Conservation (phyloP, 306 rosid genomes). For the Gleditsia sinensis region DNA sequence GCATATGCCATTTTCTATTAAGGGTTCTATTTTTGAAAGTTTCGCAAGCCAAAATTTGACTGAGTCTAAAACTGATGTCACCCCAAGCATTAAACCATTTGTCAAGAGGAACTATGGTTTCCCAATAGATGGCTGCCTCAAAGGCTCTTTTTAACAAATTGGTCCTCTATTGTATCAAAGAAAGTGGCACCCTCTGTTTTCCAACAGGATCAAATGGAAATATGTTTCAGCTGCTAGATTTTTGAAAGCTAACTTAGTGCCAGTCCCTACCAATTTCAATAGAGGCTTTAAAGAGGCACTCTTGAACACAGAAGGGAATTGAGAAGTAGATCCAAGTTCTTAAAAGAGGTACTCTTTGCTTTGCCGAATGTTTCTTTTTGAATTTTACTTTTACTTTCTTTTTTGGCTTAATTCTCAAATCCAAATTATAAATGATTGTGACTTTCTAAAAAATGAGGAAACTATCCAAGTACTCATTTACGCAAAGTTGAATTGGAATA, state of each 20-base stretch:
- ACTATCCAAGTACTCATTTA: no score
- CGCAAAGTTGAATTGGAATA: no score
- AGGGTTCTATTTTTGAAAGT: conserved; percentile 71
- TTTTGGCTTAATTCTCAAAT: not conserved
- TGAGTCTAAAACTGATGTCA: conserved; percentile 61
- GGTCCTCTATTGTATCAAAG: conserved; percentile 65
- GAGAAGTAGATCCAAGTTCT: not conserved
- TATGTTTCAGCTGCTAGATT: conserved; percentile 62
- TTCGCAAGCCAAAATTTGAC: conserved; percentile 68
- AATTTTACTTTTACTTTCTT: not conserved
- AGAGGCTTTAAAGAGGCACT: not conserved
- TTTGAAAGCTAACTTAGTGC: conserved; percentile 45
- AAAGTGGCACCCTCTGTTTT: conserved; percentile 69
- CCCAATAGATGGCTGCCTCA: conserved; percentile 43
- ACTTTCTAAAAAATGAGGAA: no score
- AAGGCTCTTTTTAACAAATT: conserved; percentile 58
- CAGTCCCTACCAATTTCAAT: not conserved
- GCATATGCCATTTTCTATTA: conserved; percentile 55
- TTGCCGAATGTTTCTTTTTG: not conserved
- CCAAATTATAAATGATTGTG: not conserved
- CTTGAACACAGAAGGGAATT: not conserved
- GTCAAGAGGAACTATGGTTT: conserved; percentile 57
- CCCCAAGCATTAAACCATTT: conserved; percentile 57
- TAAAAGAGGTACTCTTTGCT: not conserved
- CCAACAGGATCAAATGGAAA: conserved; percentile 66